Base-by-base conservation (phyloP, 2,329 filamentous ascomycete genomes). In the Calonectria fujianensis region DNA sequence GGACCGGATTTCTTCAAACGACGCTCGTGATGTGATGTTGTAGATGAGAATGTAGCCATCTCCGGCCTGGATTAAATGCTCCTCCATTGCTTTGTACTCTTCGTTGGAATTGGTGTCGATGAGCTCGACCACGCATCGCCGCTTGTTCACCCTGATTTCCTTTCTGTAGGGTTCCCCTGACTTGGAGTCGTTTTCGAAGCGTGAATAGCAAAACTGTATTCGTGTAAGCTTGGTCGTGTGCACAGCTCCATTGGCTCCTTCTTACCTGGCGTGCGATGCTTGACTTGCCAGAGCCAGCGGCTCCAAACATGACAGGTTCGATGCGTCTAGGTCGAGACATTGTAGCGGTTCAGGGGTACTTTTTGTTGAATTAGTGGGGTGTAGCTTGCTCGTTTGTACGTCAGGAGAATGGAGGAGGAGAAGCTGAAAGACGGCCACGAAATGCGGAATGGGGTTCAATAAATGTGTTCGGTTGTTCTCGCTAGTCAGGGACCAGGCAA, bases 261-360 rank as follows among this genome's bases (percentile, higher is more conserved):
- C 24, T 61, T 7, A 69, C 66, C 52, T 69, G 66, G 14, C 54
- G 27, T n/a, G 66, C 66, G 3, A 69, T 69, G 51, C 29, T 61
- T 37, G 66, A 45, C 39, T 69, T 69, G 14, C 66, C 66, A 27
- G 45, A 52, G 14, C 51, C 35, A 29, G 18, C 27, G 24, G 45
- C 51, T 27, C 66, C 66, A 31, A 69, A 59, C 20, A 69, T 45
- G 5, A 61, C 57, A 1, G 57, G 57, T n/a, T 61, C 57, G n/a
- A 61, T 61, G 35, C 57, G 57, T 24, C n/a, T 37, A 10, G 57
- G 57, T 61, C 57, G 32, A n/a, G 57, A 61, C 57, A 61, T 61
- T 39, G 24, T 61, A n/a, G 13, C 6, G 24, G 9, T n/a, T n/a
- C 14, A 5, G 24, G 13, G n/a, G 10, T 14, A 11, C 13, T 59